Conservation (phyloP, 257 asterid species). For the Avicennia marina region DNA sequence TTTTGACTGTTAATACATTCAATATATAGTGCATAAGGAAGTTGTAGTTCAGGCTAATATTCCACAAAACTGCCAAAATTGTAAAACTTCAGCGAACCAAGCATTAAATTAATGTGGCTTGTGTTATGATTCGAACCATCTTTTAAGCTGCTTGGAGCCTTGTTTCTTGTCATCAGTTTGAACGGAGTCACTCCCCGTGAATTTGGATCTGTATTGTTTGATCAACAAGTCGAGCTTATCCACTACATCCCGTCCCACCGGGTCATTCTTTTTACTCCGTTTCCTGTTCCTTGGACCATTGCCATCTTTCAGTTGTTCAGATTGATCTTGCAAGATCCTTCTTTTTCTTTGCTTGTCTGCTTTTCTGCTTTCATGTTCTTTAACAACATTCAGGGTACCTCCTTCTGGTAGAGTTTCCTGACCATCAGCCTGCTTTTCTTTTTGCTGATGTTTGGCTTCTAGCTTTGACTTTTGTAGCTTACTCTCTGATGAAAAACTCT, state of each 20-base stretch:
- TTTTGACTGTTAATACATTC: not conserved
- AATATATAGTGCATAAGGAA: not conserved
- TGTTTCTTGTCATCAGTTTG: constrained; percentile 37
- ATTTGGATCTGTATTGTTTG: constrained; percentile 69
- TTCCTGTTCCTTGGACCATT: constrained; percentile 30
- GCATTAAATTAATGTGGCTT: not conserved
- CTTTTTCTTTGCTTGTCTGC: constrained; percentile 21
- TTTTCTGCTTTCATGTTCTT: constrained; percentile 24
- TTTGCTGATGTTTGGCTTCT: constrained; percentile 20
- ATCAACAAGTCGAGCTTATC: constrained; percentile 82
- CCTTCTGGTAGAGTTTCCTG: constrained; percentile 13
- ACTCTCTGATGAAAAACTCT: constrained; percentile 19
- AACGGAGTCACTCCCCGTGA: constrained; percentile 34
- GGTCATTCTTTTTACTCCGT: constrained; percentile 55
- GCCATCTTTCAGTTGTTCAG: constrained; percentile 27
- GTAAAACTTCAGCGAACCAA: not conserved
- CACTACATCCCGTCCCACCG: constrained; percentile 63
- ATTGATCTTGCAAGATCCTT: constrained; percentile 24
- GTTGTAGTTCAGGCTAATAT: not conserved
- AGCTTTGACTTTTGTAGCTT: constrained; percentile 18
- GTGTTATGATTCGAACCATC: constrained; percentile 76
- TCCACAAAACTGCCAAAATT: constrained; percentile 15
- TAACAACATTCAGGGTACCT: constrained; percentile 11
- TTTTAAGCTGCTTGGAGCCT: constrained; percentile 64
- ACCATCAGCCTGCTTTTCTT: constrained; percentile 17